Percentiles rank a stretch among this genome's conserved stretches.
phyloP scores from a whole-genome alignment of 768 basidiomycete species.

The Coprinopsis marcescibilis region DNA sequence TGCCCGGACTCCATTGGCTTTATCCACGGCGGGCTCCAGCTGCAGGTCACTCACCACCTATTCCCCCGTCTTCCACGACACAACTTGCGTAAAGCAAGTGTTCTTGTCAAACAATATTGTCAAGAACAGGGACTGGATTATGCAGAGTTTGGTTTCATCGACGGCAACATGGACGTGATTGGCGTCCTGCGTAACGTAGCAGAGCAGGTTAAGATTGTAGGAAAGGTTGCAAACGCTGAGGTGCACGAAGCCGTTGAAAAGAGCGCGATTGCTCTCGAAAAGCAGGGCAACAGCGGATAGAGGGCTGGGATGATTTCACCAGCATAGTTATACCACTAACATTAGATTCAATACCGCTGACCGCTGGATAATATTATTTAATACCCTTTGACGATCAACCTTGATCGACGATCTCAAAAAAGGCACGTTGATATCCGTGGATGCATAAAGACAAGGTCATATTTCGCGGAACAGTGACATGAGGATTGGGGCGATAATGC shows the following conservation, averaged over 20 bases:
- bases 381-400: too few relatives aligned
- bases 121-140: conserved; percentile 80
- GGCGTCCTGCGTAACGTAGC: conserved; percentile 82
- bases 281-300: too few relatives aligned
- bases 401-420: too few relatives aligned
- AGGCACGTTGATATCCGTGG: too few relatives aligned
- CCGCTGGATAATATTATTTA: too few relatives aligned
- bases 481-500: too few relatives aligned
- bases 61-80: conserved; percentile 95
- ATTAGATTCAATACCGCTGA: too few relatives aligned
- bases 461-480: too few relatives aligned
- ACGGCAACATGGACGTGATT: conserved; percentile 81
- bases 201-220: conserved; percentile 78
- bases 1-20: conserved; percentile 81
- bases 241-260: conserved; percentile 56
- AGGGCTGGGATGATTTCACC: too few relatives aligned
- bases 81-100: conserved; percentile 78
- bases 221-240: conserved; percentile 75
- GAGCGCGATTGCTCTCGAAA: conserved; percentile 26
- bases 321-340: too few relatives aligned
- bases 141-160: conserved; percentile 85
- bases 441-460: too few relatives aligned
- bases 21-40: conserved; percentile 94
- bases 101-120: conserved; percentile 84
- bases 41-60: conserved; percentile 96